Evolutionary conservation across 2,329 filamentous ascomycete species (phyloP), one percentile per base, ranked within the genome.

Genomic region (Microsporum ferrugineum): DNA sequence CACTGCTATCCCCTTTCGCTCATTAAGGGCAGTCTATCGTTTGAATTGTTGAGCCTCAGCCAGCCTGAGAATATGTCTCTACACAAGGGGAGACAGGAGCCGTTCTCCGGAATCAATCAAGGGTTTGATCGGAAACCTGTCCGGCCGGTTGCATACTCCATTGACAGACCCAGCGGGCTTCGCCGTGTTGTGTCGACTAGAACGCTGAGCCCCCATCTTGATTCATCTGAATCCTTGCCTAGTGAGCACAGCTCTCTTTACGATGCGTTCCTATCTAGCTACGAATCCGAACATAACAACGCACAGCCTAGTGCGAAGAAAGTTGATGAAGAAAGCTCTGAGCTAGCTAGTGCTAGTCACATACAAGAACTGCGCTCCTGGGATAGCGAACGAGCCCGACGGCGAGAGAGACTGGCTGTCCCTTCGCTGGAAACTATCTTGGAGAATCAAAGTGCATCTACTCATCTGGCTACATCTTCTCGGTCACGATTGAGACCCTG

Each of bases 211-310:
- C 63, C 53, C 3, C 60, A 68, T 41, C 53, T 71, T 12, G 67
- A 70, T 60, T 71, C 68, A 3, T 70, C 69, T 1, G 71, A 72
- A 49, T 70, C 70, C 12, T 60, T 67, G 38, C 68, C 68, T 17
- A 75, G 72, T 59, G 71, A 73, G 29, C 71, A 73, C 53, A 68
- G 66, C 57, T 73, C 69, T 8, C 73, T 77, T 10, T 75, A 70
- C 63, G 70, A 76, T 64, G 75, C 74, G 5, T 62, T 68, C 43
- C 63, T 69, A 53, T 69, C 70, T 34, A 68, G 67, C 33, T 71
- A 72, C 4, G 65, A 66, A 23, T 66, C 64, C 39, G 67, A 70
- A 34, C 39, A 45, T 47, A 61, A 60, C 45, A 60, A 59, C 14
- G 53, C 58, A 8, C 39, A 57, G 39, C 59, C 51, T 29, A 36